These are phyloP conservation scores for Leptodermis oblonga DNA, from an alignment of 257 asterid genomes.

Conservation along the genomic window DNA sequence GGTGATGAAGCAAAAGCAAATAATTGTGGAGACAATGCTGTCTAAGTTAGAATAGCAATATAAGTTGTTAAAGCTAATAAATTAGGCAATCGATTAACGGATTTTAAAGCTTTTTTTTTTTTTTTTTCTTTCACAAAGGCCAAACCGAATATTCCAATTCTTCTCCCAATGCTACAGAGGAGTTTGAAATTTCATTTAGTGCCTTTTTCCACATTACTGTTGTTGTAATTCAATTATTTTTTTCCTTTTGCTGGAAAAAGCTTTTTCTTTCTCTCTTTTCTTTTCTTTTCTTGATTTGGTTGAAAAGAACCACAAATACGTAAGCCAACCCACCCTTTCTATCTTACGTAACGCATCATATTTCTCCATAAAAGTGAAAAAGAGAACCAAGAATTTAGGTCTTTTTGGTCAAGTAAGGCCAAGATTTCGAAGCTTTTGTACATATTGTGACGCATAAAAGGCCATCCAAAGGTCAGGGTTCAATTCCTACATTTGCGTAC, in stretches of 20 bases:
- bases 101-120: no score
- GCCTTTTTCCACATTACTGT: constrained; percentile 6
- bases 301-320: not conserved
- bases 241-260: not conserved
- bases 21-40: constrained; percentile 22
- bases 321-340: not conserved
- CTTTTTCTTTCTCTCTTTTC: not conserved
- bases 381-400: no score
- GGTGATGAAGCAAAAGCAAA: constrained; percentile 13
- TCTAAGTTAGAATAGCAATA: constrained; percentile 14
- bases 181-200: not conserved
- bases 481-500: no score
- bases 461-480: no score
- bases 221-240: not conserved
- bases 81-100: not conserved
- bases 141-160: not conserved
- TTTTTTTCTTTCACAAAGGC: no score
- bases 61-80: constrained; percentile 1
- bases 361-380: no score
- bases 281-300: not conserved
- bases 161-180: not conserved
- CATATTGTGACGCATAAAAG: no score
- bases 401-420: no score
- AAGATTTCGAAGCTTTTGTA: no score
- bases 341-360: not conserved